Conservation (phyloP, 2,329 filamentous ascomycete species). For the Colletotrichum shisoi region DNA sequence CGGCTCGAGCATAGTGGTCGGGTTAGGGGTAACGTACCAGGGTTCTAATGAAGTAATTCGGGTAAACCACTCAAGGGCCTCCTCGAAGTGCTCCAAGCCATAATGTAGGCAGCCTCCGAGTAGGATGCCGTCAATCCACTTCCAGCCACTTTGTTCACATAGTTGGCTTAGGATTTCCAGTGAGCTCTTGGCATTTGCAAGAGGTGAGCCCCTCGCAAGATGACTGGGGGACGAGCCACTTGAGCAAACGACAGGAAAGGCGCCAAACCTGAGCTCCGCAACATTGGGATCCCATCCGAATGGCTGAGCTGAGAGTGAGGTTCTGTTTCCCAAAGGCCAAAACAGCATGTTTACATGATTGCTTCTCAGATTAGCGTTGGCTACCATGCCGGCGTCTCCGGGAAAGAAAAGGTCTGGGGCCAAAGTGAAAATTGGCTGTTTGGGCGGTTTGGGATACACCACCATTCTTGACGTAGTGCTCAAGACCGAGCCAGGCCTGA, state of each 20-base stretch:
- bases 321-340: background rate
- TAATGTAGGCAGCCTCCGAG: constrained; percentile 92
- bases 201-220: constrained; percentile 21
- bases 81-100: constrained; percentile 82
- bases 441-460: constrained; percentile 64
- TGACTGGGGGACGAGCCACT: constrained; percentile 5
- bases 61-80: constrained; percentile 77
- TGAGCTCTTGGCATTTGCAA: constrained; percentile 65
- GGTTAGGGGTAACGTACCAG: constrained; percentile 55
- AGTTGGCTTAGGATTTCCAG: constrained; percentile 76
- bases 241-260: constrained; percentile 10
- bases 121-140: constrained; percentile 92
- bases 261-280: background rate
- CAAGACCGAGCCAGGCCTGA: constrained; percentile 47
- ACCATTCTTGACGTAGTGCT: constrained; percentile 58
- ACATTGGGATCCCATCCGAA: constrained; percentile 16
- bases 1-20: background rate
- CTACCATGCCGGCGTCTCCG: constrained; percentile 2
- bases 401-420: constrained; percentile 20
- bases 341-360: constrained; percentile 14
- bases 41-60: constrained; percentile 66
- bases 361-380: constrained; percentile 16
- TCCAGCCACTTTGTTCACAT: constrained; percentile 82
- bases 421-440: constrained; percentile 42
- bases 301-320: background rate